phyloP scores from a whole-genome alignment of 768 basidiomycete species.

The Pleurotus salmoneostramineus region DNA sequence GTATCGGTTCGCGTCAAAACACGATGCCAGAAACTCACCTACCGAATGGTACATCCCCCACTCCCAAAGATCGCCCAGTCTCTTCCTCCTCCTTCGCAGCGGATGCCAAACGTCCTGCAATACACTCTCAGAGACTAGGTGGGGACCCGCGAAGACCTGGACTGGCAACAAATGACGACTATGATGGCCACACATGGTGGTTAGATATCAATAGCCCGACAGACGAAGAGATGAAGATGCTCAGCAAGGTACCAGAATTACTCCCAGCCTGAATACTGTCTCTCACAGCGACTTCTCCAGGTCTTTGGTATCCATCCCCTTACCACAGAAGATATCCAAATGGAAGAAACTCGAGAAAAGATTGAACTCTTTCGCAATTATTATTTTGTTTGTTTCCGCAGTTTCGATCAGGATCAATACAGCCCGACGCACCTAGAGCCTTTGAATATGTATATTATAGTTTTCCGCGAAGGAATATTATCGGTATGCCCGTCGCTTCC shows the following conservation, averaged over 20 bases:
- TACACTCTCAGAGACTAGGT: conserved; percentile 1
- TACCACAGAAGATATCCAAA: conserved; percentile 98
- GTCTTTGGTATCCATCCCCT: conserved; percentile 96
- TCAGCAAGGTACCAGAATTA: conserved; percentile 66
- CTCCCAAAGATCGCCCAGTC: background rate
- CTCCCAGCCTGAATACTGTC: background rate
- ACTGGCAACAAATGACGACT: conserved; percentile 25
- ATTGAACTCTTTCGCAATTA: conserved; percentile 99
- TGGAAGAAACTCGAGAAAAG: conserved; percentile 99
- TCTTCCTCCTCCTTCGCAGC: background rate
- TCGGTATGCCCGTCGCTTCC: conserved; percentile 54
- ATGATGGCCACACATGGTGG: conserved; percentile 93
- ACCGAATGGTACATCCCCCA: conserved; percentile 8
- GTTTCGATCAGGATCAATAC: conserved; percentile 98
- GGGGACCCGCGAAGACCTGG: conserved; percentile 4
- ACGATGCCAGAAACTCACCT: conserved; percentile 4
- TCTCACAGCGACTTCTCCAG: conserved; percentile 32
- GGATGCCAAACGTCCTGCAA: background rate
- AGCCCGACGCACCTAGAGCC: conserved; percentile 97
- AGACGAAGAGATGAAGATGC: conserved; percentile 97
- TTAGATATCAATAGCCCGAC: conserved; percentile 90
- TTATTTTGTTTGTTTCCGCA: conserved; percentile 97
- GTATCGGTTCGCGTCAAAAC: conserved; percentile 26
- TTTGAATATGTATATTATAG: conserved; percentile 99
- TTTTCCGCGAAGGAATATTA: conserved; percentile 94